phyloP scores from a whole-genome alignment of 176 grass and related monocot species.

The Paspalum notatum region DNA sequence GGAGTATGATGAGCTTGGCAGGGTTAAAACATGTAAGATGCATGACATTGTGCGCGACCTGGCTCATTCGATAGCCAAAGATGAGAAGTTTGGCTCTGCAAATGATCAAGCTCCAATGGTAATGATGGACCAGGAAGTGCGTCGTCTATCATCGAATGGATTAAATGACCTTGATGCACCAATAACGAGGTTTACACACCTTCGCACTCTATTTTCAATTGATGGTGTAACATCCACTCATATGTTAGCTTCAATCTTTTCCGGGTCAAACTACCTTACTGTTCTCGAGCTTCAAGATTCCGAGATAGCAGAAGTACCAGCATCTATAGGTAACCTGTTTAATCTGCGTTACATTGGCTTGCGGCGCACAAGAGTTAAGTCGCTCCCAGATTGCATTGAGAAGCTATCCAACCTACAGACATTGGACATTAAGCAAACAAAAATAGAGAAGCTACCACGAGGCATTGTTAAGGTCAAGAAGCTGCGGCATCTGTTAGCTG shows the following conservation, averaged over 20 bases:
- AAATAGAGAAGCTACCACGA: constrained; percentile 30
- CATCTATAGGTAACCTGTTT: constrained; percentile 37
- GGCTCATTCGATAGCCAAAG: constrained; percentile 38
- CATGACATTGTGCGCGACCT: constrained; percentile 60
- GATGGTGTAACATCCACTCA: background rate
- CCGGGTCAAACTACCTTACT: constrained; percentile 25
- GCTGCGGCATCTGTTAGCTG: constrained; percentile 35
- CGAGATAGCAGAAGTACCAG: constrained; percentile 19
- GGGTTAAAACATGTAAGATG: constrained; percentile 43
- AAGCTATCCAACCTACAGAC: constrained; percentile 42
- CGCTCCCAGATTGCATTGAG: constrained; percentile 39
- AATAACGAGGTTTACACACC: background rate
- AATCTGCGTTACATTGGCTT: constrained; percentile 51
- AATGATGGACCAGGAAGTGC: constrained; percentile 5
- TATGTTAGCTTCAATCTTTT: background rate
- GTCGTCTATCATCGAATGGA: constrained; percentile 31
- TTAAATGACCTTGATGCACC: background rate
- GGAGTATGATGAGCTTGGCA: constrained; percentile 30
- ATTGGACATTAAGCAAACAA: constrained; percentile 17
- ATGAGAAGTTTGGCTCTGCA: constrained; percentile 36
- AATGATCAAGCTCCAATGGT: background rate
- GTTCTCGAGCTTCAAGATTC: constrained; percentile 48
- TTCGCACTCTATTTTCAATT: constrained; percentile 38
- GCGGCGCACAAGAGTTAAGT: constrained; percentile 38
- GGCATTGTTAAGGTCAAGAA: constrained; percentile 31